Evolutionary conservation across 768 basidiomycete genomes (phyloP).

Genomic region (Boletus bicolor): DNA sequence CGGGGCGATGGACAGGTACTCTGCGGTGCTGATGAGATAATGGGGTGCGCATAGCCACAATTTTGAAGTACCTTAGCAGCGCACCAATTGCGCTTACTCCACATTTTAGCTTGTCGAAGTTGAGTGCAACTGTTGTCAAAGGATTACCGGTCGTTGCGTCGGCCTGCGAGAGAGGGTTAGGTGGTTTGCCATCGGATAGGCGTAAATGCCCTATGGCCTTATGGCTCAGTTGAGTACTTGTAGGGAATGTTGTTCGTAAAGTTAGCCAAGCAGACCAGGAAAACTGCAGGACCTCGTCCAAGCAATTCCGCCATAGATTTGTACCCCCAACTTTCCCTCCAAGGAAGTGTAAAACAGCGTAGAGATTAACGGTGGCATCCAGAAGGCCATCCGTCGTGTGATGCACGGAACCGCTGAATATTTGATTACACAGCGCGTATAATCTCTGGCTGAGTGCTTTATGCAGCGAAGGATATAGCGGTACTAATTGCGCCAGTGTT

Average conservation of each 20-base stretch:
- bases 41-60: not conserved
- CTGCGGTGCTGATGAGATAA: conserved; percentile 33
- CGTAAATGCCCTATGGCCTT: conserved; percentile 3
- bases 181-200: conserved; percentile 9
- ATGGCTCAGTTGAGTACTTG: conserved; percentile 31
- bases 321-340: conserved; percentile 79
- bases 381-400: conserved; percentile 39
- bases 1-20: conserved; percentile 54
- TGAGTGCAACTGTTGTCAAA: conserved; percentile 47
- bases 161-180: conserved; percentile 7
- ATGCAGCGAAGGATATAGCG: conserved; percentile 65
- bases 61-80: conserved; percentile 47
- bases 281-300: conserved; percentile 66
- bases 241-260: conserved; percentile 58
- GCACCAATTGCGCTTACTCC: conserved; percentile 49
- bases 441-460: conserved; percentile 52
- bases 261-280: conserved; percentile 60
- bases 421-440: conserved; percentile 50
- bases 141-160: conserved; percentile 42
- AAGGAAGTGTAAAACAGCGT: conserved; percentile 60
- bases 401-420: conserved; percentile 53
- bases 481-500: conserved; percentile 54
- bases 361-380: conserved; percentile 53
- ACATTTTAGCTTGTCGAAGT: conserved; percentile 59
- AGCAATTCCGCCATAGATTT: conserved; percentile 68